These are phyloP conservation scores for Leccinum barrowsii DNA, from an alignment of 768 basidiomycete genomes.

Conservation along the genomic window DNA sequence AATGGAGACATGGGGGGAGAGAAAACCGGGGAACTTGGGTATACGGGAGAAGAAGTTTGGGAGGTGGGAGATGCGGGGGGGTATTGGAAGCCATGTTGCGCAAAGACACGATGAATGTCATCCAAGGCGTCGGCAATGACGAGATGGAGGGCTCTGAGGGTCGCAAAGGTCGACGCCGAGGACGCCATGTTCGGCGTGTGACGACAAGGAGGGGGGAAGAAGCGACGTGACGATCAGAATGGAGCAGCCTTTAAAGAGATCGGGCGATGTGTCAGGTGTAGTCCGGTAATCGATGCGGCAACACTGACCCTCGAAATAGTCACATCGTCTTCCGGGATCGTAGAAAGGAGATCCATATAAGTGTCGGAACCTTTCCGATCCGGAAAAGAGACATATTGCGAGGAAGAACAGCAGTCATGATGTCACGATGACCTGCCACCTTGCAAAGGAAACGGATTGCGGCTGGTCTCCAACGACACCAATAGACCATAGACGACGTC, in stretches of 20 bases:
- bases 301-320: slow-evolving; percentile 13
- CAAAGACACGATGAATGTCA: slow-evolving; percentile 63
- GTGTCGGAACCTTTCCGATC: slow-evolving; percentile 17
- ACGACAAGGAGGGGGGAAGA: slow-evolving; percentile 7
- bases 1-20: slow-evolving; percentile 26
- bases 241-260: slow-evolving; percentile 17
- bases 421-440: not conserved
- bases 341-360: slow-evolving; percentile 12
- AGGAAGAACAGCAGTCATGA: slow-evolving; percentile 7
- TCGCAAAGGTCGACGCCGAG: slow-evolving; percentile 55
- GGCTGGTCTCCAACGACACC: not conserved
- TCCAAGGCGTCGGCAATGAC: slow-evolving; percentile 67
- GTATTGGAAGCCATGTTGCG: slow-evolving; percentile 11
- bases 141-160: slow-evolving; percentile 58
- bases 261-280: not conserved
- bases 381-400: slow-evolving; percentile 5
- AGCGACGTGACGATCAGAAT: slow-evolving; percentile 2
- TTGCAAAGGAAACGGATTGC: not conserved
- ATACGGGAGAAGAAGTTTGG: slow-evolving; percentile 16
- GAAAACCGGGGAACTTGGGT: slow-evolving; percentile 30
- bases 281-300: too few relatives aligned
- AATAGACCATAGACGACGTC: not conserved
- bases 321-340: slow-evolving; percentile 10
- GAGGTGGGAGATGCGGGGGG: slow-evolving; percentile 15
- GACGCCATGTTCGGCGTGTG: slow-evolving; percentile 21